Evolutionary conservation across 1,284 basidiomycete species (phyloP).

Genomic region (Inonotus hispidus): DNA sequence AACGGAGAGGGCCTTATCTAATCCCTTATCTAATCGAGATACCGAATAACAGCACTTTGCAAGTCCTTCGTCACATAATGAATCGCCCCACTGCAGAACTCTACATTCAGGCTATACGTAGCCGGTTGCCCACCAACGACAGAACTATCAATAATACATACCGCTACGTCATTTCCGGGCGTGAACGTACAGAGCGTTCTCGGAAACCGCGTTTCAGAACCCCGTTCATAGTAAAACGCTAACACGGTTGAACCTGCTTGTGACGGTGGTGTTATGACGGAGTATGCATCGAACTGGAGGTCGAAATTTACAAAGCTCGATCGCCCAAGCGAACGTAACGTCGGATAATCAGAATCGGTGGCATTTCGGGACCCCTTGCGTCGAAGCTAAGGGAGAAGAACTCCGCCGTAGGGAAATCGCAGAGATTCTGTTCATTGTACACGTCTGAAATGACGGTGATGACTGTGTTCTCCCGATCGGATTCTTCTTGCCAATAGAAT

Average conservation of each 20-base stretch:
- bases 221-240: conserved; percentile 5
- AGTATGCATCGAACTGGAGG: conserved; percentile 4
- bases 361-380: too few species aligned
- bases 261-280: conserved; percentile 9
- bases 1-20: not conserved
- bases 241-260: conserved; percentile 7
- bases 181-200: conserved; percentile 4
- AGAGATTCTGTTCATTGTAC: not conserved
- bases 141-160: not conserved
- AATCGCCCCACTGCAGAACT: conserved; percentile 16
- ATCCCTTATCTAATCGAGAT: conserved; percentile 9
- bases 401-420: conserved; percentile 1
- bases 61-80: conserved; percentile 8
- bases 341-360: not conserved
- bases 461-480: not conserved
- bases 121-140: not conserved
- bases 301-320: not conserved
- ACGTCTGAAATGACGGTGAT: conserved; percentile 12
- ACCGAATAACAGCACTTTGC: conserved; percentile 2
- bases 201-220: not conserved
- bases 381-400: conserved; percentile 1
- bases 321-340: not conserved
- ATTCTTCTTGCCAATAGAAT: conserved; percentile 1
- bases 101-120: conserved; percentile 6
- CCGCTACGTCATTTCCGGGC: not conserved